Evolutionary conservation across 768 basidiomycete genomes (phyloP).

Genomic region (Xerocomus potaroensis): DNA sequence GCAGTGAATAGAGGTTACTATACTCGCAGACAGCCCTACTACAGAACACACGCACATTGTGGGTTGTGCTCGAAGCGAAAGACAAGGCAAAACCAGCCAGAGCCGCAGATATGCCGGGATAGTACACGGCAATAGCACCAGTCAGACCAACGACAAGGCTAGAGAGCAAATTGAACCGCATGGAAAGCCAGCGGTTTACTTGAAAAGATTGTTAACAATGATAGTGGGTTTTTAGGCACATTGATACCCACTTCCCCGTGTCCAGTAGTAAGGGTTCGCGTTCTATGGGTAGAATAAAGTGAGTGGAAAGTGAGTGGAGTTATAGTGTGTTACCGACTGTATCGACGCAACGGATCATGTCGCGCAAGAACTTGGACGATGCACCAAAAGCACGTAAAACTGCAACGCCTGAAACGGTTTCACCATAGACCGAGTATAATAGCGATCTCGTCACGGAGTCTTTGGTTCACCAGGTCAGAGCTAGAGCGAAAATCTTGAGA

Average conservation of each 20-base stretch:
- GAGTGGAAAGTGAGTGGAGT: background rate
- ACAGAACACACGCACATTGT: slow-evolving; percentile 42
- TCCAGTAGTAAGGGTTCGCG: slow-evolving; percentile 81
- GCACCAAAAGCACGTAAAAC: slow-evolving; percentile 83
- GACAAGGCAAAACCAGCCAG: slow-evolving; percentile 84
- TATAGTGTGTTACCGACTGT: slow-evolving; percentile 48
- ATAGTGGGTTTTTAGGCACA: background rate
- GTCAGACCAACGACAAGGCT: slow-evolving; percentile 67
- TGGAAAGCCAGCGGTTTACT: slow-evolving; percentile 93
- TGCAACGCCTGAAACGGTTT: slow-evolving; percentile 48
- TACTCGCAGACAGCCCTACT: background rate
- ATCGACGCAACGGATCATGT: slow-evolving; percentile 80
- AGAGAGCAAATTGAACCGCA: slow-evolving; percentile 82
- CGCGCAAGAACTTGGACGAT: slow-evolving; percentile 78
- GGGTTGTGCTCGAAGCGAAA: slow-evolving; percentile 73
- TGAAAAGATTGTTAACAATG: slow-evolving; percentile 6
- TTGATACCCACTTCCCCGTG: slow-evolving; percentile 69
- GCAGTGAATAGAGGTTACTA: slow-evolving; percentile 17
- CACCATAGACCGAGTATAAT: slow-evolving; percentile 44
- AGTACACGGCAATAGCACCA: slow-evolving; percentile 59
- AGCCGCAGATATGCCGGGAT: slow-evolving; percentile 72
- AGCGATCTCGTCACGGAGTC: slow-evolving; percentile 49
- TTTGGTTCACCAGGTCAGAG: slow-evolving; percentile 12
- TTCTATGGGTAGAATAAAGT: slow-evolving; percentile 35
- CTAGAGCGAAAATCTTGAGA: background rate